Evolutionary conservation across 345 rosid genomes (phyloP), one percentile per base, ranked within the genome.

Genomic region (Cardamine occulta): DNA sequence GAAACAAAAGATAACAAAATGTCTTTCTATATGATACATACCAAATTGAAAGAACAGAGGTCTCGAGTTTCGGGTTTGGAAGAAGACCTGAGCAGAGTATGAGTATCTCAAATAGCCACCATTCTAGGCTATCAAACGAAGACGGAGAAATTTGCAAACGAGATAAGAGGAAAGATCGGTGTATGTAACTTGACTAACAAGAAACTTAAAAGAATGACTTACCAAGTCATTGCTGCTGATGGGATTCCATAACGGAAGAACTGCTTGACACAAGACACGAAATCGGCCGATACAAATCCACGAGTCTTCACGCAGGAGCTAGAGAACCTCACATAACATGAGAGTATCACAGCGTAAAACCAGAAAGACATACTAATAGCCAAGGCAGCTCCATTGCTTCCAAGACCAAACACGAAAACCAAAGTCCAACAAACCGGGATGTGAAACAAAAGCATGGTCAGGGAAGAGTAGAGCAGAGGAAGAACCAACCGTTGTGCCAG

Each of bases 41-140:
- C 89, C 89, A 84, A 66, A 89, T 82, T 18, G 88, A 83, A 66
- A 84, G 89, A 52, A 86, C 85, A 21, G 91, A 89, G 37, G 91
- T 87, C 80, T 87, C 86, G 65, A 87, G 80, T 19, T 84, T 65
- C 7, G 87, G 87, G 73, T 89, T 85, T 0, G 87, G 80, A 37
- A 84, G 70, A 12, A 89, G 76, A 19, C 89, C 88, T 7, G 87
- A 87, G 15, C 63, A 72, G 68, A 87, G 68, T 31, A 54, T 61
- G 15, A 85, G 75, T 57, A 87, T 44, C 85, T 87, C 93, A 63
- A 81, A 77, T 1, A 89, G 77, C 90, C 90, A 88, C 93, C 90
- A 88, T 80, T 86, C 85, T 4, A 88, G 80, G 78, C 88, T 88
- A 57, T 44, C 39, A 56, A 40, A 9, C 14, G 54, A 45, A 70